phyloP scores from a whole-genome alignment of 345 rosid genomes.

The Heritiera littoralis region DNA sequence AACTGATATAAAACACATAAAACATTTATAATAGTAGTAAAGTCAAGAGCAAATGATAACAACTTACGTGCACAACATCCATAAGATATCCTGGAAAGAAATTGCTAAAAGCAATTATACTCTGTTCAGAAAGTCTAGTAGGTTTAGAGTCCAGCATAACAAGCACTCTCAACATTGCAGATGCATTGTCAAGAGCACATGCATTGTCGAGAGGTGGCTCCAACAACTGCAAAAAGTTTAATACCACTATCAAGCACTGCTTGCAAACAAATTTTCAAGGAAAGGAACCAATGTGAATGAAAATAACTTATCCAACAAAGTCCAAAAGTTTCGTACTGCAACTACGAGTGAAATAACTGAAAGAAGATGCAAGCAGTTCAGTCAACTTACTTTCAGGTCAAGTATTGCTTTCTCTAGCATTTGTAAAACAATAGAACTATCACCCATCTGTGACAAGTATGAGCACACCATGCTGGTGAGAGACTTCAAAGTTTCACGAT shows the following conservation, averaged over 20 bases:
- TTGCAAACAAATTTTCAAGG: background rate
- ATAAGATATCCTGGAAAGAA: conserved; percentile 60
- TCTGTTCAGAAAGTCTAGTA: conserved; percentile 62
- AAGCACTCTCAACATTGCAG: conserved; percentile 74
- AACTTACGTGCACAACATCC: conserved; percentile 58
- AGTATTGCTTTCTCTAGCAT: conserved; percentile 53
- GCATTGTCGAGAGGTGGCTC: conserved; percentile 59
- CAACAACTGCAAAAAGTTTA: conserved; percentile 42
- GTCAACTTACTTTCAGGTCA: conserved; percentile 62
- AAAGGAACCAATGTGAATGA: background rate
- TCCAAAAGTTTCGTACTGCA: background rate
- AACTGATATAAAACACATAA: conserved; percentile 4
- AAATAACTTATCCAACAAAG: background rate
- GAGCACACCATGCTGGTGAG: conserved; percentile 50
- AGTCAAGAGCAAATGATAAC: background rate
- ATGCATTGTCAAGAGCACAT: conserved; percentile 60
- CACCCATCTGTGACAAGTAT: conserved; percentile 68
- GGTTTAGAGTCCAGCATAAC: conserved; percentile 63
- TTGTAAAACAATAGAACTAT: conserved; percentile 53
- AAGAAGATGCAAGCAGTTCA: background rate
- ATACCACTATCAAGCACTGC: background rate
- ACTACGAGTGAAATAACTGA: background rate
- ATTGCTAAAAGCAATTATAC: conserved; percentile 48
- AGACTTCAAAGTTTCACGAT: conserved; percentile 45
- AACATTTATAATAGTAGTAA: background rate